Conservation (phyloP, 345 rosid genomes). For the Salix caprea region DNA sequence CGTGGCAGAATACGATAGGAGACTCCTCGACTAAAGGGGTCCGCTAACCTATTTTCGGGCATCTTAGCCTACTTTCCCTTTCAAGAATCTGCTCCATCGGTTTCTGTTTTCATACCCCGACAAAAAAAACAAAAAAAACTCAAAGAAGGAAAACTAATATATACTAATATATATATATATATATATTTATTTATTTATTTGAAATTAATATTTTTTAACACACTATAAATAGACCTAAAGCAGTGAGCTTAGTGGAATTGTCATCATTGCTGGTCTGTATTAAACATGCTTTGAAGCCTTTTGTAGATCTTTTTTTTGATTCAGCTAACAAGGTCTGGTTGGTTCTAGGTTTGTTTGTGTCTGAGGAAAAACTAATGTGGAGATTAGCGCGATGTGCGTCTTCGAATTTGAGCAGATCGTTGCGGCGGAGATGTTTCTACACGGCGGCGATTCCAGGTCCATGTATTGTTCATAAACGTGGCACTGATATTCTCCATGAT, state of each 20-base stretch:
- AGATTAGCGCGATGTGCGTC: conserved; percentile 44
- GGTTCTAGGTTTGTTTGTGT: conserved; percentile 5
- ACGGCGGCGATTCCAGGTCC: conserved; percentile 84
- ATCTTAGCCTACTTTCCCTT: too few relatives aligned
- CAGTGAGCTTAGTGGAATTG: not conserved
- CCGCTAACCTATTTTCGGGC: not conserved
- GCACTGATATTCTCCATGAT: conserved; percentile 97
- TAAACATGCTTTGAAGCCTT: not conserved
- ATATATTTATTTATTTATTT: too few relatives aligned
- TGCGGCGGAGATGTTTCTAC: conserved; percentile 38
- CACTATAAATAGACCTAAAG: not conserved
- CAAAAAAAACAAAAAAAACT: not conserved
- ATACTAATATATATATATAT: too few relatives aligned
- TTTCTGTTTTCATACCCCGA: not conserved
- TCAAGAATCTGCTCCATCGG: too few relatives aligned
- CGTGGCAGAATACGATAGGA: not conserved
- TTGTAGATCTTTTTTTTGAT: not conserved
- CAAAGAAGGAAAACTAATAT: not conserved
- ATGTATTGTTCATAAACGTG: conserved; percentile 91
- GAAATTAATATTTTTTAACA: not conserved
- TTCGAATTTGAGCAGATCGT: conserved; percentile 42
- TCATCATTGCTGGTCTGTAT: not conserved
- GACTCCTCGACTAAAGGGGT: not conserved
- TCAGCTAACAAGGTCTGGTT: not conserved
- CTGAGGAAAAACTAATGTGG: conserved; percentile 49